Conservation (phyloP, 192 early-diverging fungal genomes). For the Umbelopsis isabellina region DNA sequence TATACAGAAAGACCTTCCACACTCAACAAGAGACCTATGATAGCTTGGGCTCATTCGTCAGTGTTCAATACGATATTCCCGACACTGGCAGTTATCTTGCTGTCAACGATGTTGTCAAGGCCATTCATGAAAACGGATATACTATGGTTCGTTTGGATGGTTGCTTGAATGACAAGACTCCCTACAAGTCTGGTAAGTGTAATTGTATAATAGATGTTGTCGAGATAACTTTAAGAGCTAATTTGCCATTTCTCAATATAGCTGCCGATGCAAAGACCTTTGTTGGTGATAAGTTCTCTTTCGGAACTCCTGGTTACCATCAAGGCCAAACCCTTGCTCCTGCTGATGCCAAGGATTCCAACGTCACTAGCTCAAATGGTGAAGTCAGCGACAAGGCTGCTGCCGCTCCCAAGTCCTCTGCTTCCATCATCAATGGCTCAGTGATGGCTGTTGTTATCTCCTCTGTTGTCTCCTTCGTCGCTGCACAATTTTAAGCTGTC, state of each 20-base stretch:
- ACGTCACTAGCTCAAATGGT: not conserved
- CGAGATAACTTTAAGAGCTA: not conserved
- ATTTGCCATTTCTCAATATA: not conserved
- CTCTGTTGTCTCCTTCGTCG: not conserved
- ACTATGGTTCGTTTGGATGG: constrained; percentile 59
- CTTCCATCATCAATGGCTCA: not conserved
- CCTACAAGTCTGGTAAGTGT: constrained; percentile 47
- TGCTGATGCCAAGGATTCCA: not conserved
- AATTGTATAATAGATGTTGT: not conserved
- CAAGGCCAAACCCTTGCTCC: constrained; percentile 36
- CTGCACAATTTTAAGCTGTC: not conserved
- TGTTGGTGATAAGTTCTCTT: constrained; percentile 49
- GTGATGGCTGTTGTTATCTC: not conserved
- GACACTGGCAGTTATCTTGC: constrained; percentile 50
- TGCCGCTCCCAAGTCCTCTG: too few species aligned
- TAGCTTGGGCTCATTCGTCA: constrained; percentile 48
- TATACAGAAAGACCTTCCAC: constrained; percentile 44
- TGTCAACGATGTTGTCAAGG: constrained; percentile 43
- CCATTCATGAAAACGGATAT: constrained; percentile 47
- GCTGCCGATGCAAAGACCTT: constrained; percentile 38
- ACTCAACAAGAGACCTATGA: constrained; percentile 54
- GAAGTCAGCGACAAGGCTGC: not conserved
- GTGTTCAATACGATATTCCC: constrained; percentile 55
- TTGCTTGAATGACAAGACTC: constrained; percentile 50
- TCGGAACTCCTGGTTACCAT: constrained; percentile 46